Evolutionary conservation across 345 rosid genomes (phyloP).

Genomic region (Orychophragmus violaceus): DNA sequence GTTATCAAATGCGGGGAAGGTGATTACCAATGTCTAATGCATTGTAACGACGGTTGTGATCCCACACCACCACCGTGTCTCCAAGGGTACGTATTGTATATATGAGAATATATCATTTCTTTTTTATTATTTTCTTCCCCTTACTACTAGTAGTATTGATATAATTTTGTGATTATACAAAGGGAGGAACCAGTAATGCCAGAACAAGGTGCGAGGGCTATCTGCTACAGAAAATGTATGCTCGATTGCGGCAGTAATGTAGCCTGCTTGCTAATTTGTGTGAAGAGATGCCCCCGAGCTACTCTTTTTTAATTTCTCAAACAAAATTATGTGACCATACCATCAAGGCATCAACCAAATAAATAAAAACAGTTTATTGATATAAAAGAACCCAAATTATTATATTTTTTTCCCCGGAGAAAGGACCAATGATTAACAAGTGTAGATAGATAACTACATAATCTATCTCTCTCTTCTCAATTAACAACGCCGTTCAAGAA

Average conservation of each 20-base stretch:
- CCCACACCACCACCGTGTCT: background rate
- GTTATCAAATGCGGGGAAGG: too few relatives aligned
- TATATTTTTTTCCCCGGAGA: background rate
- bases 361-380: background rate
- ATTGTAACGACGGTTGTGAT: background rate
- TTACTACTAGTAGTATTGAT: background rate
- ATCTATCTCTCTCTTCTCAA: slow-evolving; percentile 25
- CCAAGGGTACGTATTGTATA: background rate
- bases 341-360: background rate
- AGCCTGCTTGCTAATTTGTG: background rate
- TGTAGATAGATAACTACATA: background rate
- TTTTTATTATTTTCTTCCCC: too few relatives aligned
- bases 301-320: background rate
- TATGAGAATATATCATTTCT: too few relatives aligned
- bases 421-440: background rate
- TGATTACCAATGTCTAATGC: background rate
- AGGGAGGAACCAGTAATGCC: background rate
- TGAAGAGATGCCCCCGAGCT: background rate
- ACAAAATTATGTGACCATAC: background rate
- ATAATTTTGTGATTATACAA: background rate
- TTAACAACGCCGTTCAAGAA: slow-evolving; percentile 44
- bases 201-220: background rate
- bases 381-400: background rate
- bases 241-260: background rate
- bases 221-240: background rate